A percentile compares a stretch with the other conserved stretches of the same genome.
Evolutionary conservation across 2,329 filamentous ascomycete species (phyloP).

Genomic region (Emericellopsis atlantica): DNA sequence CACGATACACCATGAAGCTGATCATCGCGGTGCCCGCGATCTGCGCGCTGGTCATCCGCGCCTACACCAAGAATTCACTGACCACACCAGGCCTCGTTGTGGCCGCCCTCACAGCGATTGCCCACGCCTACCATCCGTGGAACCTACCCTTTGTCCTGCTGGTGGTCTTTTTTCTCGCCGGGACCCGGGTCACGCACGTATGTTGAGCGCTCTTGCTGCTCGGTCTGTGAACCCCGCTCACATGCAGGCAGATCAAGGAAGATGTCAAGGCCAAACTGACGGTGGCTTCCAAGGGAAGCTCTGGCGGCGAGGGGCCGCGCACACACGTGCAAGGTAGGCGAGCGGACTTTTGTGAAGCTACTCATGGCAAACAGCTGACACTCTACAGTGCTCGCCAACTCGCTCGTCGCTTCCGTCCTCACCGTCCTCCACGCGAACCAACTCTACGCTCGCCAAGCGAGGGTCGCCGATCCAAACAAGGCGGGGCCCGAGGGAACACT

Average conservation of each 20-base stretch:
- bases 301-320: constrained; percentile 69
- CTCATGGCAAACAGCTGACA: too few relatives aligned
- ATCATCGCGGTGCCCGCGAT: constrained; percentile 46
- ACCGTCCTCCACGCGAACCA: constrained; percentile 47
- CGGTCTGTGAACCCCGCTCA: constrained; percentile 6
- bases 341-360: constrained; percentile 1
- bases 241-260: constrained; percentile 60
- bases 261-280: constrained; percentile 74
- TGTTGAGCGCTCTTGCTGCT: neutral
- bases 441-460: constrained; percentile 32
- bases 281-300: constrained; percentile 57
- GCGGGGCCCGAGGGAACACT: constrained; percentile 24
- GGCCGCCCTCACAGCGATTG: constrained; percentile 59
- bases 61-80: constrained; percentile 61
- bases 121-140: constrained; percentile 89
- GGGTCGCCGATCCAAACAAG: constrained; percentile 18
- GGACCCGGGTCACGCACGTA: constrained; percentile 74
- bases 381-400: constrained; percentile 68
- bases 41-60: constrained; percentile 49
- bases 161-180: constrained; percentile 74
- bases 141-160: constrained; percentile 80
- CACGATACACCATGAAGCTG: constrained; percentile 34
- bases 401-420: constrained; percentile 59
- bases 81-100: constrained; percentile 63
- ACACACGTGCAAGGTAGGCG: constrained; percentile 63